Percentiles rank a stretch among this genome's conserved stretches.
Evolutionary conservation across 805 yeast genomes (phyloP).

Genomic region (Myxozyma monticola): DNA sequence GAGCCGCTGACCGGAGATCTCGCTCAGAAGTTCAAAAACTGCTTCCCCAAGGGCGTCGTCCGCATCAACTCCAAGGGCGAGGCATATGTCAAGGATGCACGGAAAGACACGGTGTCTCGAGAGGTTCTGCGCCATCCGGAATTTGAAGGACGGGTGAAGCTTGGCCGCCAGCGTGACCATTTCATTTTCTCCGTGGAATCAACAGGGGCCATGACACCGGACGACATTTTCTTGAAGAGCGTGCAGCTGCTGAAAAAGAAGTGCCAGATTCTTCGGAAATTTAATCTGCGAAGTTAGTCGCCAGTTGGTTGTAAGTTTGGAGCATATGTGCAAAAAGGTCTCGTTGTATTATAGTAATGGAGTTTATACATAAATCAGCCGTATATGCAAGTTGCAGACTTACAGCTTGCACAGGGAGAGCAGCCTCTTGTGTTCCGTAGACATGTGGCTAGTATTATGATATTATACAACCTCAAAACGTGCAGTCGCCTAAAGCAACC

Average conservation of each 20-base stretch:
- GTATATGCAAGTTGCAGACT: no score
- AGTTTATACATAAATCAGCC: no score
- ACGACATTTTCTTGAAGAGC: slow-evolving; percentile 89
- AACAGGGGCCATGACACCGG: slow-evolving; percentile 96
- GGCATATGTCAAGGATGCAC: slow-evolving; percentile 83
- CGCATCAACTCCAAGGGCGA: slow-evolving; percentile 45
- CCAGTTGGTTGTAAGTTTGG: no score
- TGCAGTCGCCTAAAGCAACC: no score
- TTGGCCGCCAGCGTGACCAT: slow-evolving; percentile 89
- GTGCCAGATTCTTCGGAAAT: slow-evolving; percentile 33
- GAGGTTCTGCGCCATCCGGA: slow-evolving; percentile 94
- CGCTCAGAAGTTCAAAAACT: slow-evolving; percentile 77
- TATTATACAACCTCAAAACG: no score
- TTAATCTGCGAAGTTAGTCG: slow-evolving; percentile 22
- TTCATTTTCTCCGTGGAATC: slow-evolving; percentile 89
- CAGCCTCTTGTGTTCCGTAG: no score
- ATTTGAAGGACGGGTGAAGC: slow-evolving; percentile 81
- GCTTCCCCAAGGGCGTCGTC: slow-evolving; percentile 93
- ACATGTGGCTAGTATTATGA: no score
- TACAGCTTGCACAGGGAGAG: no score
- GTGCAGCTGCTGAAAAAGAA: slow-evolving; percentile 83
- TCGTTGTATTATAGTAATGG: no score
- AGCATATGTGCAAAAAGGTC: no score
- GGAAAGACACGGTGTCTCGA: slow-evolving; percentile 95
- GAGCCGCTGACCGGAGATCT: slow-evolving; percentile 73